These are phyloP conservation scores for Aspergillus tamarii DNA, from an alignment of 2,329 filamentous ascomycete genomes.

Conservation along the genomic window DNA sequence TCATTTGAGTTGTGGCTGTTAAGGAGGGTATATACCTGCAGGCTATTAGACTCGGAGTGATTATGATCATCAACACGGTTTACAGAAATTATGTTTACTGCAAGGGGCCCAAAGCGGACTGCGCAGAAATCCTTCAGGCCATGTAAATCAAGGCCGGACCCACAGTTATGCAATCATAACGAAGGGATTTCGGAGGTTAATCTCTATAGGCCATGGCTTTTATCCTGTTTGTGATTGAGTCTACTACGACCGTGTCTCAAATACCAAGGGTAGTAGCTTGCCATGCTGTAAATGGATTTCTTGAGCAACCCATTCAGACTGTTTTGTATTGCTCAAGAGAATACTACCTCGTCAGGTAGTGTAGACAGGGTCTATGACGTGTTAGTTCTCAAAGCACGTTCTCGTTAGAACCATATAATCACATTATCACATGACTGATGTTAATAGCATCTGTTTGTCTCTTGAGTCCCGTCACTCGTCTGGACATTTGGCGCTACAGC, in stretches of 20 bases:
- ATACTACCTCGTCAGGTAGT: neutral
- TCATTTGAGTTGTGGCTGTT: neutral
- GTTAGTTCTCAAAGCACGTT: neutral
- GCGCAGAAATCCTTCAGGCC: too few species aligned
- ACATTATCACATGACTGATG: neutral
- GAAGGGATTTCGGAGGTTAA: neutral
- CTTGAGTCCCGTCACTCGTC: neutral
- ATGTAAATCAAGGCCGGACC: too few species aligned
- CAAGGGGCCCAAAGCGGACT: too few species aligned
- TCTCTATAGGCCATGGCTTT: neutral
- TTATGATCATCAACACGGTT: neutral
- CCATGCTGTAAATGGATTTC: neutral
- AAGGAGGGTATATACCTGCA: neutral
- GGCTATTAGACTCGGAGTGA: neutral
- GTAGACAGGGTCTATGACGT: neutral
- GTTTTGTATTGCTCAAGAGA: neutral
- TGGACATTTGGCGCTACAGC: neutral
- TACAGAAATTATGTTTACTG: too few species aligned
- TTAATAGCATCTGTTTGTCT: neutral
- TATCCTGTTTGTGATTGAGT: neutral
- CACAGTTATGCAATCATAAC: neutral
- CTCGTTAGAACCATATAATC: neutral
- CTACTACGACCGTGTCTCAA: neutral
- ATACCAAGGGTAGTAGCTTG: neutral
- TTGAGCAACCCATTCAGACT: neutral